A percentile compares a stretch with the other conserved stretches of the same genome.
These are phyloP conservation scores for Boletus rubropictus DNA, from an alignment of 768 basidiomycete genomes.

Conservation along the genomic window DNA sequence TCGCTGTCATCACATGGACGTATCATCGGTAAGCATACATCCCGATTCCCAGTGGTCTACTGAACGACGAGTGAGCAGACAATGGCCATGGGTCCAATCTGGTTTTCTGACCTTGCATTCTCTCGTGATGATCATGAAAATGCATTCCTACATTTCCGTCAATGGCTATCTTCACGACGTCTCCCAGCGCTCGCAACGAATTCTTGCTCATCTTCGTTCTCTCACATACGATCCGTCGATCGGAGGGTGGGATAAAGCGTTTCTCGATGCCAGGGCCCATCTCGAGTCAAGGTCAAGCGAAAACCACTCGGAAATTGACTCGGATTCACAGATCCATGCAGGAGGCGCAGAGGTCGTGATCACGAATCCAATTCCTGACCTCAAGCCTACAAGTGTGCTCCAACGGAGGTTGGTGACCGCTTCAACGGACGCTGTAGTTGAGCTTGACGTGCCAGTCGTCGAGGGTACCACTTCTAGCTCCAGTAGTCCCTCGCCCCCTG, in stretches of 20 bases:
- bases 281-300: conserved; percentile 27
- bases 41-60: background rate
- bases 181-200: conserved; percentile 39
- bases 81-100: conserved; percentile 98
- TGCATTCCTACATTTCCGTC: conserved; percentile 88
- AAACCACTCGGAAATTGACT: conserved; percentile 11
- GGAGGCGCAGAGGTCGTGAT: conserved; percentile 43
- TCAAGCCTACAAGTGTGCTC: conserved; percentile 45
- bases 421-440: conserved; percentile 1
- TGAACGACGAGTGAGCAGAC: conserved; percentile 35
- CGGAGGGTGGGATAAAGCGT: conserved; percentile 67
- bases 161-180: conserved; percentile 76
- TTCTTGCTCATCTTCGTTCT: conserved; percentile 41
- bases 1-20: conserved; percentile 78
- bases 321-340: conserved; percentile 32
- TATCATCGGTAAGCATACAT: conserved; percentile 58
- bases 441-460: conserved; percentile 1
- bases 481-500: conserved; percentile 2
- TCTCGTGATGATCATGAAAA: conserved; percentile 89
- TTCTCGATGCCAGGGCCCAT: conserved; percentile 42
- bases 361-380: conserved; percentile 48
- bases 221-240: conserved; percentile 37
- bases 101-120: conserved; percentile 86
- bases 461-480: conserved; percentile 1
- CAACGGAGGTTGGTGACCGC: conserved; percentile 51